Evolutionary conservation across 345 rosid species (phyloP).

Genomic region (Reutealis trisperma): DNA sequence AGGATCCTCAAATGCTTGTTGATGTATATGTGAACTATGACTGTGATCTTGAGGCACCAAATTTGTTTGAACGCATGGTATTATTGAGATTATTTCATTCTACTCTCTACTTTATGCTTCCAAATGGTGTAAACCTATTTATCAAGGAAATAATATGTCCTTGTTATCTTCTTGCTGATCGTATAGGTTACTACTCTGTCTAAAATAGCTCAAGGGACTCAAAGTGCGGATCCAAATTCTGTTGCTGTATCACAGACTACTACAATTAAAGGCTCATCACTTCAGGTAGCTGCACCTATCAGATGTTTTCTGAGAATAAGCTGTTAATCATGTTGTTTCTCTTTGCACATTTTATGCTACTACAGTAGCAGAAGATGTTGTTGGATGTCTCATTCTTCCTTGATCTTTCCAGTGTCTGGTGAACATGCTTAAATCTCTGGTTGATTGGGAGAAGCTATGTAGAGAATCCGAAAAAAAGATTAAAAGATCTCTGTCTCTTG

Average conservation of each 20-base stretch:
- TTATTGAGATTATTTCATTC: not conserved
- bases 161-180: constrained; percentile 7
- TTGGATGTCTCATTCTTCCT: constrained; percentile 28
- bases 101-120: not conserved
- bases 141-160: constrained; percentile 7
- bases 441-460: constrained; percentile 86
- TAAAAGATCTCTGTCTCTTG: constrained; percentile 41
- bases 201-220: constrained; percentile 89
- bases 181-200: constrained; percentile 79
- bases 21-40: constrained; percentile 97
- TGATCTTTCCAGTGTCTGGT: constrained; percentile 74
- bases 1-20: constrained; percentile 96
- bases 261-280: constrained; percentile 80
- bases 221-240: constrained; percentile 80
- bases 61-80: constrained; percentile 99
- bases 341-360: constrained; percentile 18
- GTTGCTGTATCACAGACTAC: constrained; percentile 69
- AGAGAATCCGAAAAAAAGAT: constrained; percentile 50
- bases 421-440: constrained; percentile 81
- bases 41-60: constrained; percentile 97
- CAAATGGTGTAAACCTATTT: not conserved
- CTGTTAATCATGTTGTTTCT: constrained; percentile 8
- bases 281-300: constrained; percentile 64
- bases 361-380: constrained; percentile 21
- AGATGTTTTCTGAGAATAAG: constrained; percentile 5